These are phyloP conservation scores for Suhomyces coccinellae DNA, from an alignment of 1,139 yeast genomes.

Conservation along the genomic window DNA sequence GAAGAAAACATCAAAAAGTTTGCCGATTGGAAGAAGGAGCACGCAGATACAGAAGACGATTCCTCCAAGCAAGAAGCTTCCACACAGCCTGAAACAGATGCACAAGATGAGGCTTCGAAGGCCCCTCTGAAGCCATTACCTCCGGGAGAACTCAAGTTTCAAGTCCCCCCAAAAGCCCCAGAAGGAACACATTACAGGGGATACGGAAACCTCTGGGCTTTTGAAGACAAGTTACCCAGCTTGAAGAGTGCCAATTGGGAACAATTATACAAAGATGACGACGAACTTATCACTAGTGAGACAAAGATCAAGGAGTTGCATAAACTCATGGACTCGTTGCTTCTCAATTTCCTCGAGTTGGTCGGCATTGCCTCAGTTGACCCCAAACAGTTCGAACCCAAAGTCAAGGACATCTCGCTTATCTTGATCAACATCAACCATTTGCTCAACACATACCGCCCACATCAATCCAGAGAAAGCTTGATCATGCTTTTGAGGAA, in stretches of 20 bases:
- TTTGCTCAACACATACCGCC: conserved; percentile 78
- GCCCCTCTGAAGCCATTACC: conserved; percentile 12
- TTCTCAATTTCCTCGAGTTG: conserved; percentile 71
- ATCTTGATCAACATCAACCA: conserved; percentile 85
- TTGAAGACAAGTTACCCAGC: conserved; percentile 67
- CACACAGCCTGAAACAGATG: conserved; percentile 5
- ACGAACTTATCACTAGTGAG: conserved; percentile 48
- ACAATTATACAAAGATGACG: conserved; percentile 57
- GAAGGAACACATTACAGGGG: conserved; percentile 63
- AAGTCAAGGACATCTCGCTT: conserved; percentile 69
- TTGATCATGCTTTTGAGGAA: conserved; percentile 68
- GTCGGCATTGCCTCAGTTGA: conserved; percentile 70
- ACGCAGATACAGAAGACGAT: background rate
- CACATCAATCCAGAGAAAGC: conserved; percentile 85
- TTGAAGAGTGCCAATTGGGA: conserved; percentile 66
- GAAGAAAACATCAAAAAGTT: conserved; percentile 51
- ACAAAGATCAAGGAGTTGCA: conserved; percentile 66
- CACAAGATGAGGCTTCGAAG: background rate
- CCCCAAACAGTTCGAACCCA: conserved; percentile 64
- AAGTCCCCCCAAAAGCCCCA: conserved; percentile 70
- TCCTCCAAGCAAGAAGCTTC: background rate
- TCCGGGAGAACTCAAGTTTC: conserved; percentile 48
- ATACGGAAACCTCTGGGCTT: conserved; percentile 82
- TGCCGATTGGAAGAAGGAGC: conserved; percentile 20
- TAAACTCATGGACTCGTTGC: conserved; percentile 64